These are phyloP conservation scores for Polytrichum commune DNA, from an alignment of 225 moss, liverwort and hornwort genomes.

Conservation along the genomic window DNA sequence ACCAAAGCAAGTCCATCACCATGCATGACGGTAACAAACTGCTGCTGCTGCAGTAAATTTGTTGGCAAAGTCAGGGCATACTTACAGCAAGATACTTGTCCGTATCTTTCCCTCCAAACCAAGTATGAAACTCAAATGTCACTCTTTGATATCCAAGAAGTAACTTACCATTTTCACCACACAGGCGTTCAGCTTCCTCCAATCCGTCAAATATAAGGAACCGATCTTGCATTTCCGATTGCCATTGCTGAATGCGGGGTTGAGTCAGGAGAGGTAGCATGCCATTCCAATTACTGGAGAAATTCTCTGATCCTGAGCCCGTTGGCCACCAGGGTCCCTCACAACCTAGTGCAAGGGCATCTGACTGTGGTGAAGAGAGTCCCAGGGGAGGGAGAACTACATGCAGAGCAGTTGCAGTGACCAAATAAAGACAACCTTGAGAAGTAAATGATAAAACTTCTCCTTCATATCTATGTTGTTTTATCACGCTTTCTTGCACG, in stretches of 20 bases:
- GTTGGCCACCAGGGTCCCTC: constrained; percentile 29
- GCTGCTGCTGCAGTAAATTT: no score
- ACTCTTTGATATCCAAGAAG: background rate
- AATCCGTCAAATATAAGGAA: constrained; percentile 82
- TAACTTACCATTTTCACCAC: constrained; percentile 77
- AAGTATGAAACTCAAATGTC: no score
- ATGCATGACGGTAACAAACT: no score
- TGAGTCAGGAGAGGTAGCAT: constrained; percentile 31
- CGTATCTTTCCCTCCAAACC: no score
- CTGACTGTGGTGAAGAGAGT: constrained; percentile 24
- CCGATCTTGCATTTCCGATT: constrained; percentile 83
- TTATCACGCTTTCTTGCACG: constrained; percentile 25
- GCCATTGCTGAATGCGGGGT: constrained; percentile 54
- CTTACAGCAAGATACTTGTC: background rate
- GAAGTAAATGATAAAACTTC: constrained; percentile 61
- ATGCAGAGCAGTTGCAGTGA: constrained; percentile 77
- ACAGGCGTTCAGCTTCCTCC: constrained; percentile 77
- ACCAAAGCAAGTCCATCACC: no score
- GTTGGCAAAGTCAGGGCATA: background rate
- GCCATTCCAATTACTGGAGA: constrained; percentile 41
- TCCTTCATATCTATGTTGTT: constrained; percentile 35
- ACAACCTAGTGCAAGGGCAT: constrained; percentile 16
- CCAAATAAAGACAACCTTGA: constrained; percentile 75
- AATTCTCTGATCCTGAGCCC: constrained; percentile 20
- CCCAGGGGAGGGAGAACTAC: constrained; percentile 87